These are phyloP conservation scores for Lipomyces spencermartinsiae DNA, from an alignment of 805 yeast species.

Conservation along the genomic window DNA sequence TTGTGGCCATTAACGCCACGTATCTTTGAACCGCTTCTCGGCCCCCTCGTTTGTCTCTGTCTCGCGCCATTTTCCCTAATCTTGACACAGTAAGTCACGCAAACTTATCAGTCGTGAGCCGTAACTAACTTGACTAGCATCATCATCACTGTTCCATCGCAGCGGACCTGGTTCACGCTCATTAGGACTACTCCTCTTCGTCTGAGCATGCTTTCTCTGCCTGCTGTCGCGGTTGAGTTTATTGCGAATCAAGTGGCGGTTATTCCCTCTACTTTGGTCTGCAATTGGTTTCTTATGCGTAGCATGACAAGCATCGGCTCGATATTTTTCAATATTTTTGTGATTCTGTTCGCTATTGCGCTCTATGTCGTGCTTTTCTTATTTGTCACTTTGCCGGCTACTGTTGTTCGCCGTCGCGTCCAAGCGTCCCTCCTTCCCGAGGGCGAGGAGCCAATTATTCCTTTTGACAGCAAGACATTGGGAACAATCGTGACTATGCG, in stretches of 20 bases:
- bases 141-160: constrained; percentile 18
- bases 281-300: not conserved
- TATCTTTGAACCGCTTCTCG: not conserved
- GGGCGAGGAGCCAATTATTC: constrained; percentile 15
- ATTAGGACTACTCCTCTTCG: not conserved
- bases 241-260: not conserved
- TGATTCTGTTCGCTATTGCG: constrained; percentile 7
- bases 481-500: constrained; percentile 12
- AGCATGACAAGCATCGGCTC: not conserved
- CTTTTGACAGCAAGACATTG: constrained; percentile 9
- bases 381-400: constrained; percentile 14
- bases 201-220: constrained; percentile 14
- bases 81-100: constrained; percentile 11
- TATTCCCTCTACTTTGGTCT: not conserved
- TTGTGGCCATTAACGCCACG: not conserved
- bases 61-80: constrained; percentile 15
- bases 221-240: constrained; percentile 2
- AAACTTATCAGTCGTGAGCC: not conserved
- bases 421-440: constrained; percentile 22
- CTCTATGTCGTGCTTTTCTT: not conserved
- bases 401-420: constrained; percentile 11
- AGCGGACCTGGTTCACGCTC: constrained; percentile 7
- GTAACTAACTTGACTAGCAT: constrained; percentile 6
- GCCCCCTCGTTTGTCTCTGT: constrained; percentile 7
- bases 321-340: constrained; percentile 6